phyloP scores from a whole-genome alignment of 352 stramenopile genomes.

The Globisporangium viniferum region DNA sequence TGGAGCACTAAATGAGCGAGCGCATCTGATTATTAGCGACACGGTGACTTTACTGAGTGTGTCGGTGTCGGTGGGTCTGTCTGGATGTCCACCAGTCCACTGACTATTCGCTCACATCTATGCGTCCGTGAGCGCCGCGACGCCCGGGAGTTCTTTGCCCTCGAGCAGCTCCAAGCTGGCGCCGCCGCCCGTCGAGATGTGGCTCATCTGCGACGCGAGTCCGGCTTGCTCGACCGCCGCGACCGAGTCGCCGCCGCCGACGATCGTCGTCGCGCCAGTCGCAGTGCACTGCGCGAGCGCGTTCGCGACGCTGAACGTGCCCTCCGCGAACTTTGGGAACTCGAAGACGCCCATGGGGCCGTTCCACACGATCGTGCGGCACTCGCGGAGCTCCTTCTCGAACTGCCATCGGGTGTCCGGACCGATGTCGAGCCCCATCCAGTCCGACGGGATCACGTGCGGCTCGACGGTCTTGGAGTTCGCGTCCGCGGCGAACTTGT shows the following conservation, averaged over 20 bases:
- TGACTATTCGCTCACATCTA: constrained; percentile 16
- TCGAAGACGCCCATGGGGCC: constrained; percentile 98
- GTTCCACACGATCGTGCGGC: constrained; percentile 93
- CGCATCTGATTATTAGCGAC: neutral
- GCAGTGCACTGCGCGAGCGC: constrained; percentile 88
- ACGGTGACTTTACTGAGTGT: neutral
- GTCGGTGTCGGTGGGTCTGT: neutral
- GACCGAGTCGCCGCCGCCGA: constrained; percentile 96
- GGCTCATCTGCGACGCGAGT: constrained; percentile 92
- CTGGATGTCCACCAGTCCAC: neutral
- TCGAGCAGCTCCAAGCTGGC: constrained; percentile 98
- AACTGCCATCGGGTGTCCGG: constrained; percentile 56
- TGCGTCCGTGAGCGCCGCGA: constrained; percentile 89
- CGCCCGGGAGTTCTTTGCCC: constrained; percentile 96
- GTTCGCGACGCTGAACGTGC: constrained; percentile 92
- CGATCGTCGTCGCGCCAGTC: constrained; percentile 82
- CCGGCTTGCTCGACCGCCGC: constrained; percentile 93
- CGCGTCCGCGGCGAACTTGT: constrained; percentile 77
- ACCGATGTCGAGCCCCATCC: constrained; percentile 93
- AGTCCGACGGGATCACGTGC: constrained; percentile 93
- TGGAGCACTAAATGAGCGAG: neutral
- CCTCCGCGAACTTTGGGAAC: constrained; percentile 94
- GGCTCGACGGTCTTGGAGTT: constrained; percentile 49
- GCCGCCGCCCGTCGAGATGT: constrained; percentile 98
- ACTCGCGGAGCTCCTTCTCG: constrained; percentile 86